phyloP scores from a whole-genome alignment of 257 asterid species.

The Nicotiana otophora region DNA sequence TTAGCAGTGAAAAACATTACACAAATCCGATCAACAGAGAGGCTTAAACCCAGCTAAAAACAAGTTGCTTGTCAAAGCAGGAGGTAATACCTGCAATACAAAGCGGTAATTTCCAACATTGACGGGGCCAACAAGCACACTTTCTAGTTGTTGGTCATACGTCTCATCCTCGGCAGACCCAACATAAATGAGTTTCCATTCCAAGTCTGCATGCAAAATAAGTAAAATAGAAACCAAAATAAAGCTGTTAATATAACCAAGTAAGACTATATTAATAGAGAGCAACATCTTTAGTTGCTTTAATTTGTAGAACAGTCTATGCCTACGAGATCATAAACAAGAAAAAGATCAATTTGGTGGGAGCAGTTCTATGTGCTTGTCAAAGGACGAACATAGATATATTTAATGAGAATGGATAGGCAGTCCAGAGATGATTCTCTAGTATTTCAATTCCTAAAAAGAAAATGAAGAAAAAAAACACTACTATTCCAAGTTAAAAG shows the following conservation, averaged over 20 bases:
- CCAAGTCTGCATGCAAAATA: slow-evolving; percentile 59
- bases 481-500: not conserved
- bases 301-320: not conserved
- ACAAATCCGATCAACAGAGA: not conserved
- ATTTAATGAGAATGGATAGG: not conserved
- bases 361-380: not conserved
- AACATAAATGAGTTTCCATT: slow-evolving; percentile 94
- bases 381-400: not conserved
- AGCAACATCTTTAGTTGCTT: not conserved
- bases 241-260: not conserved
- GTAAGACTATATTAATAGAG: not conserved
- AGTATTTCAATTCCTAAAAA: not conserved
- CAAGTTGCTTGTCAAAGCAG: not conserved
- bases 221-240: not conserved
- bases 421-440: not conserved
- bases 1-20: not conserved
- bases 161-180: slow-evolving; percentile 99
- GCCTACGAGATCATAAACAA: not conserved
- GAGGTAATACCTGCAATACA: slow-evolving; percentile 62
- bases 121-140: slow-evolving; percentile 97
- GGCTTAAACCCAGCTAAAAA: not conserved
- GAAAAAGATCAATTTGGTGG: not conserved
- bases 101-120: slow-evolving; percentile 87
- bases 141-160: slow-evolving; percentile 85
- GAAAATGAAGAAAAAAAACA: not conserved